A percentile compares a stretch with the other conserved stretches of the same genome.
Conservation (phyloP, 495 filamentous ascomycete species). For the Alectoria sarmentosa region DNA sequence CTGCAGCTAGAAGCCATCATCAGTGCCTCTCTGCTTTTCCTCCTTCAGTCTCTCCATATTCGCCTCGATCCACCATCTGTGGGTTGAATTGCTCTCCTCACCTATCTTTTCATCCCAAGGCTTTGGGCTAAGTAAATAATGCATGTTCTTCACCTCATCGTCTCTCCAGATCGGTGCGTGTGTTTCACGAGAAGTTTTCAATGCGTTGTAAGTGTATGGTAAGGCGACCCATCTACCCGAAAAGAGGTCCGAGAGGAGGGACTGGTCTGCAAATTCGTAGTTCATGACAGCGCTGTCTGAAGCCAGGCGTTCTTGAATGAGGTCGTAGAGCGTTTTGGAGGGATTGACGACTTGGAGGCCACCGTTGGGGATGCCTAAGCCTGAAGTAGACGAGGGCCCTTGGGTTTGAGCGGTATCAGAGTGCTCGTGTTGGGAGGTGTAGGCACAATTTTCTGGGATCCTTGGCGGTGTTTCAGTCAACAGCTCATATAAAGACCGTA, state of each 20-base stretch:
- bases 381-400: conserved; percentile 44
- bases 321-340: conserved; percentile 44
- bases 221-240: conserved; percentile 61
- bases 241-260: conserved; percentile 60
- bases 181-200: conserved; percentile 69
- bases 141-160: conserved; percentile 67
- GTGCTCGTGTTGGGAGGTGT: conserved; percentile 57
- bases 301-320: conserved; percentile 46
- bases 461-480: conserved; percentile 27
- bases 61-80: conserved; percentile 59
- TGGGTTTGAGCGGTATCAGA: conserved; percentile 49
- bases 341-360: conserved; percentile 70
- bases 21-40: conserved; percentile 39
- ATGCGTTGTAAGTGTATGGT: conserved; percentile 74
- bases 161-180: conserved; percentile 71
- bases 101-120: conserved; percentile 64
- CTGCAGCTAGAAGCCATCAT: conserved; percentile 24
- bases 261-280: conserved; percentile 75
- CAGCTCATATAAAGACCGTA: neutral
- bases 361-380: conserved; percentile 63
- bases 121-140: conserved; percentile 74
- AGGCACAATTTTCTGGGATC: conserved; percentile 68
- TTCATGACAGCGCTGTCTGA: conserved; percentile 34
- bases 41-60: conserved; percentile 46
- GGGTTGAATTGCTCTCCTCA: conserved; percentile 44